Evolutionary conservation across 768 basidiomycete genomes (phyloP).

Genomic region (Boletus vinaceobasis): DNA sequence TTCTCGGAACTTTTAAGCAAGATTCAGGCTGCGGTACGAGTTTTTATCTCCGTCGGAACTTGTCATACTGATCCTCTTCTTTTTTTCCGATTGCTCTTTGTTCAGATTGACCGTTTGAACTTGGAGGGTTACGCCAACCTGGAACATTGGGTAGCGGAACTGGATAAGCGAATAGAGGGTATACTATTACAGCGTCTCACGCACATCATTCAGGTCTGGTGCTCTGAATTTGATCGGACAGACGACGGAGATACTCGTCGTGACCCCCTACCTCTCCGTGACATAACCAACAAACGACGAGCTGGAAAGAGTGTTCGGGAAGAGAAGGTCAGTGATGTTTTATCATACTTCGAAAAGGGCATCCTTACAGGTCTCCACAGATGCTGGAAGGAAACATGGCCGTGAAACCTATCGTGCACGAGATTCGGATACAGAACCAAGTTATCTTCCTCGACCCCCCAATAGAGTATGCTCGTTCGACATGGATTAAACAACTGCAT

Average conservation of each 20-base stretch:
- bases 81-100: background rate
- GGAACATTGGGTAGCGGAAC: slow-evolving; percentile 85
- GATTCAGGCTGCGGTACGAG: slow-evolving; percentile 79
- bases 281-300: slow-evolving; percentile 61
- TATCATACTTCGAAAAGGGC: background rate
- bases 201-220: slow-evolving; percentile 84
- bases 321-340: slow-evolving; percentile 57
- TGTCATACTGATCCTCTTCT: background rate
- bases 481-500: slow-evolving; percentile 87
- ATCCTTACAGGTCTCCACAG: slow-evolving; percentile 33
- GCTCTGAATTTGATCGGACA: slow-evolving; percentile 73
- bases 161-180: slow-evolving; percentile 78
- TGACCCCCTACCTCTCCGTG: slow-evolving; percentile 48
- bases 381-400: slow-evolving; percentile 70
- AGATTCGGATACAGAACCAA: slow-evolving; percentile 97
- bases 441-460: slow-evolving; percentile 98
- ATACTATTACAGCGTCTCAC: slow-evolving; percentile 73
- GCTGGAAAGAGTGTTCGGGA: slow-evolving; percentile 71
- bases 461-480: slow-evolving; percentile 88
- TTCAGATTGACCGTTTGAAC: slow-evolving; percentile 88
- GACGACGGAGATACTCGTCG: slow-evolving; percentile 67
- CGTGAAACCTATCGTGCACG: slow-evolving; percentile 86
- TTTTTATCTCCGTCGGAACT: background rate
- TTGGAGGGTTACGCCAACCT: slow-evolving; percentile 94
- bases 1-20: slow-evolving; percentile 75